Conservation (phyloP, 768 basidiomycete species). For the Leccinum broughii region DNA sequence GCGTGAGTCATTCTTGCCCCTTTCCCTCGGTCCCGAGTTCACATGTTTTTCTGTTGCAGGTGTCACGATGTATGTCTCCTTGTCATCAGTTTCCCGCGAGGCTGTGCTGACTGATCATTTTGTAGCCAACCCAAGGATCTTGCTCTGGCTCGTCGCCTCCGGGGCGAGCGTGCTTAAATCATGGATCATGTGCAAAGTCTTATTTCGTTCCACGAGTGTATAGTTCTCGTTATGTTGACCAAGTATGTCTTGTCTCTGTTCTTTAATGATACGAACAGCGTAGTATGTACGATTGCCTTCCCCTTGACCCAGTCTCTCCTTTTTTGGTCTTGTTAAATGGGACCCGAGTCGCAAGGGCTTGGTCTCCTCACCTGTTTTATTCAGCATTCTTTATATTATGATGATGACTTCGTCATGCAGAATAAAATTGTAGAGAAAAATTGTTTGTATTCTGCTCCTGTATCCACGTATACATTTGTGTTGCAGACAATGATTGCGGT, state of each 20-base stretch:
- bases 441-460: conserved; percentile 25
- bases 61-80: conserved; percentile 55
- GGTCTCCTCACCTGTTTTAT: conserved; percentile 5
- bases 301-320: conserved; percentile 2
- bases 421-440: conserved; percentile 24
- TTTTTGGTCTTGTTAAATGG: conserved; percentile 13
- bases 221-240: conserved; percentile 10
- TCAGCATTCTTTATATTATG: not conserved
- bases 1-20: conserved; percentile 40
- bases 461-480: not conserved
- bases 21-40: conserved; percentile 8
- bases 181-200: not conserved
- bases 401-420: conserved; percentile 1
- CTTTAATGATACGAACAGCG: conserved; percentile 28
- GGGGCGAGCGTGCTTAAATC: conserved; percentile 77
- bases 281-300: conserved; percentile 34
- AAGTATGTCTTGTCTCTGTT: conserved; percentile 18
- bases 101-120: conserved; percentile 19
- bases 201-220: not conserved
- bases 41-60: conserved; percentile 29
- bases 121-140: conserved; percentile 85
- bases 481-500: not conserved
- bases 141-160: conserved; percentile 81
- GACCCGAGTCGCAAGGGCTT: not conserved
- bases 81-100: not conserved